Evolutionary conservation across 2,329 filamentous ascomycete species (phyloP).

Genomic region (Fusarium sp.): DNA sequence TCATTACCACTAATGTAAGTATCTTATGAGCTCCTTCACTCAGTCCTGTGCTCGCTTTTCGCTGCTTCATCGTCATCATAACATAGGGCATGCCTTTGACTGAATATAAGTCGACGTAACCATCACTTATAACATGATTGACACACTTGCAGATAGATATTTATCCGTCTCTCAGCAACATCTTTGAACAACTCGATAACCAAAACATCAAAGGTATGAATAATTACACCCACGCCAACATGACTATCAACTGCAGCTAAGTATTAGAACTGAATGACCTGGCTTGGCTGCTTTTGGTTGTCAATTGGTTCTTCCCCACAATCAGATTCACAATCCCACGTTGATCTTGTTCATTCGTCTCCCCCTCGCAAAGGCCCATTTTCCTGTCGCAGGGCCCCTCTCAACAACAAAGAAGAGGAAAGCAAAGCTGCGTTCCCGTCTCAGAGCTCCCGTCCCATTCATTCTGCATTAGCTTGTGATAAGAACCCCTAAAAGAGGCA

Average conservation of each 20-base stretch:
- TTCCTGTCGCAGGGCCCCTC: constrained; percentile 1
- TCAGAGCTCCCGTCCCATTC: constrained; percentile 2
- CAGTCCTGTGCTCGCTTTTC: background rate
- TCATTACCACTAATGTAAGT: too few species aligned
- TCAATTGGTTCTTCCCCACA: constrained; percentile 20
- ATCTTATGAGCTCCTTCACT: background rate
- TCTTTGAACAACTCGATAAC: background rate
- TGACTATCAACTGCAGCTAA: constrained; percentile 13
- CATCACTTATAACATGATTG: background rate
- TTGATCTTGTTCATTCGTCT: background rate
- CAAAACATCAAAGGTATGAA: constrained; percentile 1
- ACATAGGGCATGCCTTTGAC: background rate
- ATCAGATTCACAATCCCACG: background rate
- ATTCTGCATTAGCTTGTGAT: constrained; percentile 25
- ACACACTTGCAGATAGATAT: background rate
- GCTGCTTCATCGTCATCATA: background rate
- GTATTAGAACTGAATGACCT: constrained; percentile 2
- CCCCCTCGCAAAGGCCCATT: constrained; percentile 14
- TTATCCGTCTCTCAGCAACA: background rate
- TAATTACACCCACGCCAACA: constrained; percentile 17
- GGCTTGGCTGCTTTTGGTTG: constrained; percentile 19
- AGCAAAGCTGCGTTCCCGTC: constrained; percentile 10
- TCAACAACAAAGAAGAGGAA: constrained; percentile 11
- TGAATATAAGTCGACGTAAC: background rate
- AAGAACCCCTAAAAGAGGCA: background rate